Conservation (phyloP, 116 monocot genomes). For the Trichopus zeylanicus region DNA sequence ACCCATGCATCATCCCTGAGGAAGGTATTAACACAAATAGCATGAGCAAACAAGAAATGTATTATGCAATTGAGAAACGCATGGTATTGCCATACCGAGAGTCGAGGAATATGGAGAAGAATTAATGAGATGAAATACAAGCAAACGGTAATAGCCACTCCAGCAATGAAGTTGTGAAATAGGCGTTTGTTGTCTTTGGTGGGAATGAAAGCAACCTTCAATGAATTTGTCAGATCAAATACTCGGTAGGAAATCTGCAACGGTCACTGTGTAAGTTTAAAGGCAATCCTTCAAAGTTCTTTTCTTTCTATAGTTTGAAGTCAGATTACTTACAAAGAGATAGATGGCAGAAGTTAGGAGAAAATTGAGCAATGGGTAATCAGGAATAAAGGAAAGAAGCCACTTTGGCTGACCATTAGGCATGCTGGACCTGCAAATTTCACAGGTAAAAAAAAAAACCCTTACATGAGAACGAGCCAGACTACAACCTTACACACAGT, state of each 20-base stretch:
- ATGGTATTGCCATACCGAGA: background rate
- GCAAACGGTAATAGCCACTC: slow-evolving; percentile 14
- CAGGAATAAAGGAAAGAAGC: slow-evolving; percentile 91
- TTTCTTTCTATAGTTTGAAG: background rate
- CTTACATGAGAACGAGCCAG: too few relatives aligned
- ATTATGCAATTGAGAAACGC: background rate
- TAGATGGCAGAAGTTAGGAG: slow-evolving; percentile 69
- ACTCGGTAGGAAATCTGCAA: slow-evolving; percentile 35
- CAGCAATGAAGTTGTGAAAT: slow-evolving; percentile 20
- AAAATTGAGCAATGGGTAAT: slow-evolving; percentile 90
- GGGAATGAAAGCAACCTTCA: slow-evolving; percentile 28
- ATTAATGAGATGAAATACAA: slow-evolving; percentile 28
- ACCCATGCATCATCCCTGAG: too few relatives aligned
- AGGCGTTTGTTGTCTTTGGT: slow-evolving; percentile 29
- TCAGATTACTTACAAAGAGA: slow-evolving; percentile 54
- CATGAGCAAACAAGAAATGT: background rate
- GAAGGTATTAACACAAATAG: too few relatives aligned
- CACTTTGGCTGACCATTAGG: slow-evolving; percentile 96
- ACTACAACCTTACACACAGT: too few relatives aligned
- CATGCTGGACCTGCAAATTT: slow-evolving; percentile 47
- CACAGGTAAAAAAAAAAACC: background rate
- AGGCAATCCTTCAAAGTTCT: background rate
- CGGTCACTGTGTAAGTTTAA: background rate
- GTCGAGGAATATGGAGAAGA: slow-evolving; percentile 15
- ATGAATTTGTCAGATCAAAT: slow-evolving; percentile 18